Conservation (phyloP, 164 flowering plant genomes). For the Tetracentron sinense region DNA sequence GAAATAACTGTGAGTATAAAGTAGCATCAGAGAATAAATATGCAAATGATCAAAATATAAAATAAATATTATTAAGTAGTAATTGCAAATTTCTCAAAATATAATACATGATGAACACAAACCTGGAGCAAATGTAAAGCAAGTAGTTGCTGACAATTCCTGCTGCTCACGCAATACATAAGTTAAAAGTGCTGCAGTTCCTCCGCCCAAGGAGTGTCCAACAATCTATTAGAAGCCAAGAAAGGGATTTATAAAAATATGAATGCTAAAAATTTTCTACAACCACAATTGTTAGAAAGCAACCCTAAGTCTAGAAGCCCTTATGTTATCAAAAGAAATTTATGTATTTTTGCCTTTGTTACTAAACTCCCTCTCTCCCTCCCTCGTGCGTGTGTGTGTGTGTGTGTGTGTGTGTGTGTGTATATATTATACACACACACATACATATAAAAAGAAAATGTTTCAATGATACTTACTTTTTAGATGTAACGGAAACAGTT, state of each 20-base stretch:
- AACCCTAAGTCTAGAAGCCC: too few species aligned
- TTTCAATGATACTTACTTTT: too few species aligned
- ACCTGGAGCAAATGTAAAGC: slow-evolving; percentile 99
- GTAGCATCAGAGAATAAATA: neutral
- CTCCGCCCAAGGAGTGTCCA: slow-evolving; percentile 98
- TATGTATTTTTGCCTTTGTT: too few species aligned
- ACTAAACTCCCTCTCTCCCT: too few species aligned
- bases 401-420: too few species aligned
- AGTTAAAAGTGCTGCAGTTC: slow-evolving; percentile 93
- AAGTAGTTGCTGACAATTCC: slow-evolving; percentile 69
- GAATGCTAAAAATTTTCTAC: neutral
- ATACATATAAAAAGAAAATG: too few species aligned
- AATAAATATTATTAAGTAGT: neutral
- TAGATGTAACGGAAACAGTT: too few species aligned
- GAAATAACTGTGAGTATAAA: neutral
- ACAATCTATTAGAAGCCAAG: slow-evolving; percentile 52
- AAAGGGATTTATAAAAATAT: slow-evolving; percentile 1
- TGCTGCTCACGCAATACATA: slow-evolving; percentile 78
- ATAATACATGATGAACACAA: slow-evolving; percentile 8
- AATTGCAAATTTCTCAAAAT: neutral
- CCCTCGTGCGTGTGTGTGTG: too few species aligned
- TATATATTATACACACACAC: too few species aligned
- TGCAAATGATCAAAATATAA: neutral
- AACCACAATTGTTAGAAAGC: neutral
- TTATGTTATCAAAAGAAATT: too few species aligned